Evolutionary conservation across 257 asterid genomes (phyloP), one percentile per base, ranked within the genome.

Genomic region (Knoxia roxburghii): DNA sequence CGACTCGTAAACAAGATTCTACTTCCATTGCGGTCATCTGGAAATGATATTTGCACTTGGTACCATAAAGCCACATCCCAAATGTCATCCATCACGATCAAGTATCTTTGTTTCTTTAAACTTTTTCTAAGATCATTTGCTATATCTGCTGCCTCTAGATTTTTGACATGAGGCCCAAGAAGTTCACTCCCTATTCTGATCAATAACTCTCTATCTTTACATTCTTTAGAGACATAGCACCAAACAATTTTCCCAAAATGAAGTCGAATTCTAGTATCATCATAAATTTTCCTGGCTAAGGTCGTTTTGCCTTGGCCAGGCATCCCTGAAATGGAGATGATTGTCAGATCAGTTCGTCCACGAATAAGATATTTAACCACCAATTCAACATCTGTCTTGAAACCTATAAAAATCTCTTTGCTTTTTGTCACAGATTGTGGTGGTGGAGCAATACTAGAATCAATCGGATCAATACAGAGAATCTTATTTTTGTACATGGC

Each of bases 261-360:
- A 57, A 12, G 18, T 9, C 15, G 21, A 30, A 32, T 7, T 17
- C 21, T 11, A 30, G 13, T 21, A 57, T 57, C 63, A 30, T 30
- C 18, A 30, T 57, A 57, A 32, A 57, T 30, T 21, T 20, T 57
- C 30, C 18, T 7, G 9, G 51, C n/a, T 46, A 46, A 15, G 2
- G 67, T 62, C 23, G 67, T 62, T 53, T 62, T 62, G 5, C 67
- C 67, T 11, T 39, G 26, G 15, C 68, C 68, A 10, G 55, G 55
- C 55, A 63, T 10, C 5, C 68, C 68, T 17, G 46, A 52, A 1
- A 63, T 43, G 1, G 56, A 13, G 53, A 63, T 32, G 30, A 45
- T 63, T 4, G 29, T 20, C 27, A 24, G 39, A 10, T 15, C 1
- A 1, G 0, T 0, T 0, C 32, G 2, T 2, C 56, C 68, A 2